A percentile compares a stretch with the other conserved stretches of the same genome.
phyloP scores from a whole-genome alignment of 179 eudicot genomes.

The Spinacia oleracea region DNA sequence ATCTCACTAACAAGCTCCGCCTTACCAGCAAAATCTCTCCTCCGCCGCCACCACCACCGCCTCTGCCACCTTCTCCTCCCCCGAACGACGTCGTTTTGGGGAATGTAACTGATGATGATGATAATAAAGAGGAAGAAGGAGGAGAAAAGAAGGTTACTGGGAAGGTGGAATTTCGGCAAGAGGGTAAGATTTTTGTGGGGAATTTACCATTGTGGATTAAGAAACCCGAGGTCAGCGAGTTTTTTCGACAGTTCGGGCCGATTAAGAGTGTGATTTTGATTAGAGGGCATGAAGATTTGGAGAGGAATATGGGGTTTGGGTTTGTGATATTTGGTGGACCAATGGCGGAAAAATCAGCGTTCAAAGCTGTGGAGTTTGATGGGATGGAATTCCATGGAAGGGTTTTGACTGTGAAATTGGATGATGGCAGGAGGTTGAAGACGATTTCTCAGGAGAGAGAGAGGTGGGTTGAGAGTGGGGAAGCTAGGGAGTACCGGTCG shows the following conservation, averaged over 20 bases:
- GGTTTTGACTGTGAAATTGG: slow-evolving; percentile 77
- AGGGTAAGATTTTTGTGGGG: slow-evolving; percentile 83
- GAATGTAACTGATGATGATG: background rate
- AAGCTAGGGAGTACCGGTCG: slow-evolving; percentile 46
- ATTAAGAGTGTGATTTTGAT: slow-evolving; percentile 73
- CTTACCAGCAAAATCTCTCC: slow-evolving; percentile 77
- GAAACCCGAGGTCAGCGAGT: slow-evolving; percentile 63
- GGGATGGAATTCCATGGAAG: slow-evolving; percentile 97
- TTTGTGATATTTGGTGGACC: slow-evolving; percentile 67
- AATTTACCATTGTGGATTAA: slow-evolving; percentile 81
- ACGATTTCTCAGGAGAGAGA: slow-evolving; percentile 46
- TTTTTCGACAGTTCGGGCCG: slow-evolving; percentile 82
- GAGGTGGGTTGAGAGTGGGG: slow-evolving; percentile 62
- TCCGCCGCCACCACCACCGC: slow-evolving; percentile 31
- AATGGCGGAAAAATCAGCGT: slow-evolving; percentile 55
- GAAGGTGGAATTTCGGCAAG: slow-evolving; percentile 47
- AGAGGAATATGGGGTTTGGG: slow-evolving; percentile 85
- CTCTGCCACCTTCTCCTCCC: slow-evolving; percentile 24
- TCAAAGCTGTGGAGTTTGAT: slow-evolving; percentile 90
- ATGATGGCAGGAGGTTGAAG: slow-evolving; percentile 76
- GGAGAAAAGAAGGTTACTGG: slow-evolving; percentile 4
- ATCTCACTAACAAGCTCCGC: slow-evolving; percentile 64
- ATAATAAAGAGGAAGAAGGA: background rate
- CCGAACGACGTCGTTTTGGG: slow-evolving; percentile 3
- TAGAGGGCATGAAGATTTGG: slow-evolving; percentile 64